Base-by-base conservation (phyloP, 2,329 filamentous ascomycete species). In the Aspergillus caelatus region DNA sequence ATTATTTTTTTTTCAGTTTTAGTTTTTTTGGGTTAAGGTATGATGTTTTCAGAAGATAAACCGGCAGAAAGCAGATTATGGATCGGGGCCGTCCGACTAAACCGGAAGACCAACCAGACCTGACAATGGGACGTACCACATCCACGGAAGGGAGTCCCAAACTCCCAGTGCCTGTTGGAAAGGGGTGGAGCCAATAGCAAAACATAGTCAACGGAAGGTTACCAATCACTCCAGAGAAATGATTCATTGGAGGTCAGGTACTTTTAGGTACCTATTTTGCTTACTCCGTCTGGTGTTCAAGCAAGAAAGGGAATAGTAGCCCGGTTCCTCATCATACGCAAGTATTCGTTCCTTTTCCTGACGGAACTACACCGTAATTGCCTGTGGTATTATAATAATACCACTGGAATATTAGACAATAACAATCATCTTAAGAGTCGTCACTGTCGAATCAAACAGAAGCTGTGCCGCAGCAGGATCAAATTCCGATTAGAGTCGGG, bases 61-160 rank as follows among this genome's bases (percentile, higher is more conserved):
- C 56, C 62, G 59, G 62, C 64, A 65, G 50, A 21, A 36, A 54
- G 32, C 32, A 39, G 21, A 63, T 60, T 56, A 62, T 63, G 62
- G 66, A 70, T 72, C 70, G 69, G 63, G 58, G 63, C 66, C 67
- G 72, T 68, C 69, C 68, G 68, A 73, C 66, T 71, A 61, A 68
- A 60, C 45, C 59, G 61, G 66, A 57, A 57, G 55, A 59, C 68
- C 68, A 62, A 64, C 64, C 60, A 60, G 58, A 57, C 41, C 39
- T 16, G 39, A 41, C 19, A n/a, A 41, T 41, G 39, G 39, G 39
- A 41, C 39, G 65, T 61, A 65, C 62, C 34, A 63, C 63, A 62
- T 58, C 46, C 55, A 65, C 58, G 65, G 62, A 66, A 68, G 63
- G 54, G 65, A 69, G 41, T 16, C 26, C 46, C 55, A 39, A 65